Base-by-base conservation (phyloP, 164 flowering plant genomes). In the Sedum album region DNA sequence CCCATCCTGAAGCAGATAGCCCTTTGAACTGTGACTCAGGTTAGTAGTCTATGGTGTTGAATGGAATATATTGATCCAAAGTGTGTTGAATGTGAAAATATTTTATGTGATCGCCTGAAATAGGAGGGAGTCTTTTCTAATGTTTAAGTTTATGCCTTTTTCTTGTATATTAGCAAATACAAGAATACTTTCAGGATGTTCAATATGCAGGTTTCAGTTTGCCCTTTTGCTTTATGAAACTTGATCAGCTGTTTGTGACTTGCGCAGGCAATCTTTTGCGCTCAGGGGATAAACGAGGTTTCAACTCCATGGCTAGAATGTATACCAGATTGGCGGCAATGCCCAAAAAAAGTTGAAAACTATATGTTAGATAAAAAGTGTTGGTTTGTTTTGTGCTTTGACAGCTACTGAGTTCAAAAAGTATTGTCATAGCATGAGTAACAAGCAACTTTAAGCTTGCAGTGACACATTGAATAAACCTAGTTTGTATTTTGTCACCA, bases 21-120 rank as follows among this genome's bases (percentile, higher is more conserved):
- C 98, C 97, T 6, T 85, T 94, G 25, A 94, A 94, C 69, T 94
- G 98, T 77, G 98, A 94, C 79, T 94, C 98, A 68, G 98, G 98
- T 88, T 66, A 48, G 65, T 70, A 57, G 31, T 25, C 30, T 13
- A 55, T 10, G 18, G 53, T 26, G 3, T 8, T 60, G 31, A 13
- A 15, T 23, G 15, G 60, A 53, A 53, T 23, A 23, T 21, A 53
- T 21, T 6, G 60, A 53, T 13, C 14, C 15, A 53, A 51, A 6
- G 1, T 1, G 25, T 2, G 9, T 11, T 20, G 0, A 49, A 49
- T 25, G 3, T 21, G 13, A 53, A 21, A 53, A 53, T 46, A 5
- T 8, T 21, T 23, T 23, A 23, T 53, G 60, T 23, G 26, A 10
- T 53, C 7, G 60, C 23, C 28, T 2, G 60, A 13, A 21, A 11